These are phyloP conservation scores for Lodderomyces elongisporus DNA, from an alignment of 1,139 yeast genomes.

Conservation along the genomic window DNA sequence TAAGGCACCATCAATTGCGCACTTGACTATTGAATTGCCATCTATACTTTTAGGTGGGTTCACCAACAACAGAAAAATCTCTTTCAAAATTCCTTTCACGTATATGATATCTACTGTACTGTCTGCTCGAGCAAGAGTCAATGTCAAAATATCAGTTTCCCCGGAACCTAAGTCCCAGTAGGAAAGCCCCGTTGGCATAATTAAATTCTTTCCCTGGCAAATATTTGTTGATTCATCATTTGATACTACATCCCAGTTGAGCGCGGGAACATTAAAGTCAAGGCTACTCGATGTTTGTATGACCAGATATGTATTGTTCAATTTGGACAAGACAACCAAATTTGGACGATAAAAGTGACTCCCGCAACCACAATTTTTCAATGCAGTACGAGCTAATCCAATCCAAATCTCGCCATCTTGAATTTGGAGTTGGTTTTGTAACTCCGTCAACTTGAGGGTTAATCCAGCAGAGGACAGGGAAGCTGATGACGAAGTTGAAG, in stretches of 20 bases:
- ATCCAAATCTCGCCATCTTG: constrained; percentile 39
- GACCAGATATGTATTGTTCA: not conserved
- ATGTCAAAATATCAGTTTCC: constrained; percentile 23
- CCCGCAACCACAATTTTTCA: constrained; percentile 46
- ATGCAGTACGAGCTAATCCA: constrained; percentile 46
- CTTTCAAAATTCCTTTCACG: constrained; percentile 27
- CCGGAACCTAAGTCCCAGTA: constrained; percentile 20
- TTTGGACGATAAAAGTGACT: constrained; percentile 35
- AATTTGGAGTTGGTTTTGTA: not conserved
- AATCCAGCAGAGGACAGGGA: no score
- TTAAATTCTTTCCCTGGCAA: constrained; percentile 20
- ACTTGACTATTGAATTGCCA: no score
- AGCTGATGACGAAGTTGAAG: no score
- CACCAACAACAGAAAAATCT: no score
- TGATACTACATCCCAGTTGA: not conserved
- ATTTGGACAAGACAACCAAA: constrained; percentile 4
- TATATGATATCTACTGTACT: constrained; percentile 28
- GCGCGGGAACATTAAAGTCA: not conserved
- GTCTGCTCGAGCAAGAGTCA: constrained; percentile 31
- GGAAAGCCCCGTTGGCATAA: constrained; percentile 35
- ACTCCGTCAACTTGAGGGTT: not conserved
- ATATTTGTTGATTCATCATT: constrained; percentile 16
- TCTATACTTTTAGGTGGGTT: no score
- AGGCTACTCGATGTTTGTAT: not conserved
- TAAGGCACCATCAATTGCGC: no score